These are phyloP conservation scores for Mrakiaceae sp. DNA, from an alignment of 1,284 basidiomycete species.

Conservation along the genomic window DNA sequence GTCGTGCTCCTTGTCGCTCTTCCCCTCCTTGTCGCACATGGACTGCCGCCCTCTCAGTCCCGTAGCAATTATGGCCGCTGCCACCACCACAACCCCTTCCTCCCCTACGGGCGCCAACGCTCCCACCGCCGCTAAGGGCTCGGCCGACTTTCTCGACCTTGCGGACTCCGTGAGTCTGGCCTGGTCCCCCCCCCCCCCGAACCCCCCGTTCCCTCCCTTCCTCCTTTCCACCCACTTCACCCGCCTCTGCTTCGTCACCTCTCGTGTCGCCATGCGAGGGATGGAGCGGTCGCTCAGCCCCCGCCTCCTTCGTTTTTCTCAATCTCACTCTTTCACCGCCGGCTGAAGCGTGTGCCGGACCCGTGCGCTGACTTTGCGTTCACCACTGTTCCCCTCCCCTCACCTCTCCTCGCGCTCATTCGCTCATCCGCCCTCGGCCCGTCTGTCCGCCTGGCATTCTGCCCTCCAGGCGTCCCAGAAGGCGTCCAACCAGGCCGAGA, in stretches of 20 bases:
- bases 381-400: background rate
- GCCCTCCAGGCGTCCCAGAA: conserved; percentile 55
- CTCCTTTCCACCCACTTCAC: conserved; percentile 78
- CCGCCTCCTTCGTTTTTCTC: background rate
- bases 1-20: no score
- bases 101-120: conserved; percentile 9
- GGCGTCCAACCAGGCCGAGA: conserved; percentile 67
- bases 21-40: no score
- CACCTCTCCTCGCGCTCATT: background rate
- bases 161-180: conserved; percentile 62
- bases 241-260: conserved; percentile 25
- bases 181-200: background rate
- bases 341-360: no score
- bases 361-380: conserved; percentile 18
- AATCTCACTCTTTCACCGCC: no score
- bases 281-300: background rate
- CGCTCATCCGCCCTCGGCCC: no score
- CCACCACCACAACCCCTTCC: conserved; percentile 16
- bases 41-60: no score
- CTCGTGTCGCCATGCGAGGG: background rate
- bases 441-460: background rate
- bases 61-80: background rate
- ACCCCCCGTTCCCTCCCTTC: conserved; percentile 58
- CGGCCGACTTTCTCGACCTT: conserved; percentile 76
- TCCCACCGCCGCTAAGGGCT: background rate